Evolutionary conservation across 176 grass and related monocot species (phyloP).

Genomic region (Bolboschoenus planiculmis): DNA sequence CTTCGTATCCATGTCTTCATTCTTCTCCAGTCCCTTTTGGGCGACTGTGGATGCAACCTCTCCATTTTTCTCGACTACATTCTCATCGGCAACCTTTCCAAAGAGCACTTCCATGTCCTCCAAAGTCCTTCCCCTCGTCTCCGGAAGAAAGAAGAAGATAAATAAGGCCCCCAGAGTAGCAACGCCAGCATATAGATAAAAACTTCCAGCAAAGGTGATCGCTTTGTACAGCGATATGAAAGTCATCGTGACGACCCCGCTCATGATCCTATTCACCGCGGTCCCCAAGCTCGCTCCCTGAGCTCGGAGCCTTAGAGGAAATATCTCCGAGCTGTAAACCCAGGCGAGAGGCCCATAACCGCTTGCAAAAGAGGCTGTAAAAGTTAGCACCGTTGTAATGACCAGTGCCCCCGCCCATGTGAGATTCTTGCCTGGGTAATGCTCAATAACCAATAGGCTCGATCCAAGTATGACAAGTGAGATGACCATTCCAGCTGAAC

Average conservation of each 20-base stretch:
- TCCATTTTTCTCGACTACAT: conserved; percentile 14
- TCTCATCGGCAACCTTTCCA: conserved; percentile 41
- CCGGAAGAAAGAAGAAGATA: conserved; percentile 76
- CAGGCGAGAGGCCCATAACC: conserved; percentile 68
- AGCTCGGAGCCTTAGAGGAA: conserved; percentile 68
- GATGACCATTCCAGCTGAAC: conserved; percentile 69
- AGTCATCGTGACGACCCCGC: conserved; percentile 73
- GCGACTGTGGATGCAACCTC: not conserved
- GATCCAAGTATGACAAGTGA: conserved; percentile 56
- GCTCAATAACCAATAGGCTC: conserved; percentile 38
- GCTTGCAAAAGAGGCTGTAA: conserved; percentile 67
- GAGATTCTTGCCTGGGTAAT: conserved; percentile 26
- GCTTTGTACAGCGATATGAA: conserved; percentile 65
- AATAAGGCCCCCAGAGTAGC: conserved; percentile 51
- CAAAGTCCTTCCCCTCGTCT: conserved; percentile 67
- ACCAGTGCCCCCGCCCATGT: conserved; percentile 41
- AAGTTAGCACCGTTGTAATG: conserved; percentile 62
- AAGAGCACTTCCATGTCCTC: conserved; percentile 87
- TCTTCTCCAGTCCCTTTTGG: not conserved
- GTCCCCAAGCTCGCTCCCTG: conserved; percentile 68
- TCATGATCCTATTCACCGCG: conserved; percentile 67
- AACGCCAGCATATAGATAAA: conserved; percentile 70
- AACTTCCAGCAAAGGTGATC: conserved; percentile 72
- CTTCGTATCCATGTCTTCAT: not conserved
- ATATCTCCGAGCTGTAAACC: conserved; percentile 92